These are phyloP conservation scores for Aquilaria yunnanensis DNA, from an alignment of 345 rosid genomes.

Conservation along the genomic window DNA sequence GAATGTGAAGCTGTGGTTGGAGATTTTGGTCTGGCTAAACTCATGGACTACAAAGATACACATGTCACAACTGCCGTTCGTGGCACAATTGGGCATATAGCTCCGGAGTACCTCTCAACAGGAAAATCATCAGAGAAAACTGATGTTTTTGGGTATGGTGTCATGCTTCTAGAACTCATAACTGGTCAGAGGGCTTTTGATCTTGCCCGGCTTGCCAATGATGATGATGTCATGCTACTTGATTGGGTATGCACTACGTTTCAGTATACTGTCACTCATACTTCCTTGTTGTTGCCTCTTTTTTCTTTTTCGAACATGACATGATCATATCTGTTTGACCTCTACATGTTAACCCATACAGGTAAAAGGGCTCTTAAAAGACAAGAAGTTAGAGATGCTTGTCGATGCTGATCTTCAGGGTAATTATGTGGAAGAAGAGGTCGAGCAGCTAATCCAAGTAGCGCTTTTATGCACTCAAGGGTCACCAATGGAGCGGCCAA, in stretches of 20 bases:
- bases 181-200: slow-evolving; percentile 94
- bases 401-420: slow-evolving; percentile 59
- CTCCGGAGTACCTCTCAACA: slow-evolving; percentile 83
- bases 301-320: too few relatives aligned
- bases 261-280: too few relatives aligned
- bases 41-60: too few relatives aligned
- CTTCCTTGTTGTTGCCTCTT: too few relatives aligned
- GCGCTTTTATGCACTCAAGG: slow-evolving; percentile 76
- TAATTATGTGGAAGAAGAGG: slow-evolving; percentile 49
- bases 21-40: too few relatives aligned
- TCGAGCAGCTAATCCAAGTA: slow-evolving; percentile 69
- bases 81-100: too few relatives aligned
- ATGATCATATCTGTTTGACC: too few relatives aligned
- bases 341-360: slow-evolving; percentile 13
- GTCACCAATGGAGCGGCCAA: slow-evolving; percentile 67
- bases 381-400: slow-evolving; percentile 56
- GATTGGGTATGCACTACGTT: slow-evolving; percentile 60
- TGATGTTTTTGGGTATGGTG: slow-evolving; percentile 98
- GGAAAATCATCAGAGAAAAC: slow-evolving; percentile 94
- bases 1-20: too few relatives aligned
- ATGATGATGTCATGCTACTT: slow-evolving; percentile 90
- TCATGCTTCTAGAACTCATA: slow-evolving; percentile 96
- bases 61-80: too few relatives aligned
- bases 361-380: slow-evolving; percentile 86
- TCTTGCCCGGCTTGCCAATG: slow-evolving; percentile 94